Conservation (phyloP, 805 yeast genomes). For the Kodamaea sagamina region DNA sequence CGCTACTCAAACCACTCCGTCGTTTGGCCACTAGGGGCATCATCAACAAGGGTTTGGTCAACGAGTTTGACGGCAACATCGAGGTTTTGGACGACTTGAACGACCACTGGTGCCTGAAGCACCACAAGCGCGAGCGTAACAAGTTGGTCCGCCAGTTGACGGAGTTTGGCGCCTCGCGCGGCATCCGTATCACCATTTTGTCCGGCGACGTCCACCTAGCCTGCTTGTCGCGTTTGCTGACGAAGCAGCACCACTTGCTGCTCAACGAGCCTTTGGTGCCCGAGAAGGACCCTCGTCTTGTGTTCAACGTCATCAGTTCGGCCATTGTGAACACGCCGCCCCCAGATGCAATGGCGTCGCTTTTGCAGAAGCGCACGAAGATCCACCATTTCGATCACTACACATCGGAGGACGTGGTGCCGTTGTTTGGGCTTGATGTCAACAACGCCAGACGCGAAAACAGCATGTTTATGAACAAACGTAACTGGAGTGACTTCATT, state of each 20-base stretch:
- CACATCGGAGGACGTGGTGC: slow-evolving; percentile 82
- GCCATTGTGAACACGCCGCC: slow-evolving; percentile 95
- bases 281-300: slow-evolving; percentile 69
- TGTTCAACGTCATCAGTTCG: slow-evolving; percentile 82
- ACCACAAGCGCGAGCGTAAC: slow-evolving; percentile 87
- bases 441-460: slow-evolving; percentile 51
- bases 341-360: slow-evolving; percentile 77
- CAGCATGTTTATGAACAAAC: slow-evolving; percentile 57
- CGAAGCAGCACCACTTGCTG: slow-evolving; percentile 49
- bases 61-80: slow-evolving; percentile 88
- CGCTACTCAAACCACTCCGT: slow-evolving; percentile 61
- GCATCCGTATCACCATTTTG: slow-evolving; percentile 77
- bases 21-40: slow-evolving; percentile 57
- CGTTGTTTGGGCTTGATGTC: slow-evolving; percentile 62
- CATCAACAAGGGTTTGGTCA: slow-evolving; percentile 71
- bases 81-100: slow-evolving; percentile 91
- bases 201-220: slow-evolving; percentile 95
- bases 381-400: slow-evolving; percentile 64
- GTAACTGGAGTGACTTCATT: slow-evolving; percentile 75
- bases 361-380: slow-evolving; percentile 66
- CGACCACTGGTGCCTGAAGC: slow-evolving; percentile 94
- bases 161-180: slow-evolving; percentile 61
- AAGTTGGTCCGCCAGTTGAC: slow-evolving; percentile 59
- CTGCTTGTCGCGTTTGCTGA: slow-evolving; percentile 74
- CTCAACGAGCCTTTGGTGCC: slow-evolving; percentile 46